Evolutionary conservation across 2,329 filamentous ascomycete genomes (phyloP).

Genomic region (Fusarium longipes): DNA sequence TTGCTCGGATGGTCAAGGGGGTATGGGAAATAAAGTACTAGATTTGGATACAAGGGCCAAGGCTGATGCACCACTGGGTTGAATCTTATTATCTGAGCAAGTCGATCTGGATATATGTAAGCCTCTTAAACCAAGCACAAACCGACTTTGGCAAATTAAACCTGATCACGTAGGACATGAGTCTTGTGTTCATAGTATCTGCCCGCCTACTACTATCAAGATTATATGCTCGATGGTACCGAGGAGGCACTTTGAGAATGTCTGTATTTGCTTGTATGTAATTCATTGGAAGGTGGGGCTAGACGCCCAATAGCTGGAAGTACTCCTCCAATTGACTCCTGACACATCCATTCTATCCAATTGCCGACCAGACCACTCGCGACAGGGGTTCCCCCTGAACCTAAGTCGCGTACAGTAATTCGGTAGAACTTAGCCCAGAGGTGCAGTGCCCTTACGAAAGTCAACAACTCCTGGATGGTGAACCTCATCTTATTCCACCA

Average conservation of each 20-base stretch:
- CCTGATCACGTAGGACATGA: not conserved
- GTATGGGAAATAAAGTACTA: not conserved
- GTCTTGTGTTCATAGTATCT: too few species aligned
- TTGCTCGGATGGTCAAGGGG: slow-evolving; percentile 4
- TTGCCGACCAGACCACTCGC: slow-evolving; percentile 40
- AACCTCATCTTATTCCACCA: slow-evolving; percentile 41
- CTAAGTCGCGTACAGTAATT: slow-evolving; percentile 46
- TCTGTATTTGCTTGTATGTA: not conserved
- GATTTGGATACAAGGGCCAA: not conserved
- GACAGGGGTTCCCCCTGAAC: slow-evolving; percentile 47
- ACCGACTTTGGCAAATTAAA: not conserved
- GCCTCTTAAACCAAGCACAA: too few species aligned
- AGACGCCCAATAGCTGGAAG: not conserved
- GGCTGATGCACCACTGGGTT: not conserved
- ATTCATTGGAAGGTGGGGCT: not conserved
- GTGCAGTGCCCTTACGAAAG: slow-evolving; percentile 37
- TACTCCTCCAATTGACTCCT: slow-evolving; percentile 32
- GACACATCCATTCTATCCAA: slow-evolving; percentile 45
- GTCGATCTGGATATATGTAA: too few species aligned
- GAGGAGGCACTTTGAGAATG: too few species aligned
- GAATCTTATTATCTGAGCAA: not conserved
- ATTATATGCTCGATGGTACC: too few species aligned
- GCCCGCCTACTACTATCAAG: too few species aligned
- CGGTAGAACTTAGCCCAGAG: slow-evolving; percentile 34
- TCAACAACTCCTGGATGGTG: slow-evolving; percentile 45